phyloP scores from a whole-genome alignment of 2,329 filamentous ascomycete genomes.

The Microcyclospora pomicola region DNA sequence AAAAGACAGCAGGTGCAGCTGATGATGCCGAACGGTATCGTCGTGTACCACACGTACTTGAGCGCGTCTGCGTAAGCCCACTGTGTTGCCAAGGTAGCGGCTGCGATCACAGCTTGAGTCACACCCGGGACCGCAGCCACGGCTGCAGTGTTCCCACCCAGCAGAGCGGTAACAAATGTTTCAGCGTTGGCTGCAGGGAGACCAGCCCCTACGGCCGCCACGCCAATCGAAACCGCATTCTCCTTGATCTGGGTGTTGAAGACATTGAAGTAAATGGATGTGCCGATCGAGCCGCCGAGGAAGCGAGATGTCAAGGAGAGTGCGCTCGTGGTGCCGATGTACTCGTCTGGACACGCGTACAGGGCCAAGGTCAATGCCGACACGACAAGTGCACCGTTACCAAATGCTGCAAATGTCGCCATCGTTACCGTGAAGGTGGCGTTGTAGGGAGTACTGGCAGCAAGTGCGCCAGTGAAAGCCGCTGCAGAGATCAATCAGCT shows the following conservation, averaged over 20 bases:
- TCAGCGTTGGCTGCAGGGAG: background rate
- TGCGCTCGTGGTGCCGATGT: background rate
- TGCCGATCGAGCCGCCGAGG: background rate
- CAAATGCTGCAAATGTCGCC: background rate
- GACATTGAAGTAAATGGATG: background rate
- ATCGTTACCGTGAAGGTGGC: background rate
- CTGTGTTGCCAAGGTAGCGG: background rate
- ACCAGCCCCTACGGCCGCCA: background rate
- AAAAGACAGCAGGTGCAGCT: constrained; percentile 17
- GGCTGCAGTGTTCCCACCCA: background rate
- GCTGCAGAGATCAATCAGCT: background rate
- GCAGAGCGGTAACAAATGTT: background rate
- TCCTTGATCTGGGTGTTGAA: background rate
- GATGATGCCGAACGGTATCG: constrained; percentile 18
- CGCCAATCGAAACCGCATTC: background rate
- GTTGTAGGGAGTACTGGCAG: background rate
- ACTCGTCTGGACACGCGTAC: background rate
- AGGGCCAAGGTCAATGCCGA: background rate
- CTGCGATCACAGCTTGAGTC: background rate
- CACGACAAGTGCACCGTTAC: background rate
- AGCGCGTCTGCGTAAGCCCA: constrained; percentile 18
- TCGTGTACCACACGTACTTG: constrained; percentile 17
- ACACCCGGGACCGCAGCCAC: background rate
- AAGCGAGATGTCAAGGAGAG: background rate
- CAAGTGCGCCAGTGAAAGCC: background rate